Base-by-base conservation (phyloP, 2,329 filamentous ascomycete species). In the Pyrenochaeta sp. region DNA sequence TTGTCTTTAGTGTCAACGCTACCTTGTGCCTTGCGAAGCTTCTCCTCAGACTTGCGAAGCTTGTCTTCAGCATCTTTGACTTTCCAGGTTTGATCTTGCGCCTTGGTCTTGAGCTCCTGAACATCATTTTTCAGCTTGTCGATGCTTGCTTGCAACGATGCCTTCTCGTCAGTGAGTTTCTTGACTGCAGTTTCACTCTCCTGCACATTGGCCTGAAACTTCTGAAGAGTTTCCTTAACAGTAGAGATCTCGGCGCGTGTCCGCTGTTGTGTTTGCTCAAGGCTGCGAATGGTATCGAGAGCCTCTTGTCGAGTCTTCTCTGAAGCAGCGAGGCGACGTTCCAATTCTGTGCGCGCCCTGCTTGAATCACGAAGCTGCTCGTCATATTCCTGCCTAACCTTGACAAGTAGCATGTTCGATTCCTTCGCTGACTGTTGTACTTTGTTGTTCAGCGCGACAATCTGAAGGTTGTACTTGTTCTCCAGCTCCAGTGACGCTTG, bases 31-130 rank as follows among this genome's bases (percentile, higher is more conserved):
- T 43, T 10, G 27, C 31, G 31, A n/a, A 34, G 18, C 31, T 34
- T 34, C 31, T 34, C 27, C 11, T 55, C 51, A 1, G 58, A 57
- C 35, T 68, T 67, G 6, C 55, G 69, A 41, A 74, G 61, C 56
- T 77, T 79, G 30, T 79, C 68, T 36, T 78, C 74, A 10, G 72
- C 72, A 32, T 81, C 78, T 27, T 74, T 75, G 28, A 73, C 63
- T 42, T 75, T 70, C 67, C 67, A 71, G 2, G 60, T 65, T 32
- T 66, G 55, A 13, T 70, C 74, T 54, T 76, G 74, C 14, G 75
- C 62, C 39, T 80, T 76, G 14, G 76, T 74, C 11, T 61, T 63
- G 9, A 61, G 44, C 1, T 53, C 48, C 7, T 57, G 57, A 22
- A 48, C 42, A 9, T 55, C 48, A 3, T 43, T 22, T 15, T 54